Evolutionary conservation across 1,139 yeast species (phyloP).

Genomic region (Blastobotrys elegans): DNA sequence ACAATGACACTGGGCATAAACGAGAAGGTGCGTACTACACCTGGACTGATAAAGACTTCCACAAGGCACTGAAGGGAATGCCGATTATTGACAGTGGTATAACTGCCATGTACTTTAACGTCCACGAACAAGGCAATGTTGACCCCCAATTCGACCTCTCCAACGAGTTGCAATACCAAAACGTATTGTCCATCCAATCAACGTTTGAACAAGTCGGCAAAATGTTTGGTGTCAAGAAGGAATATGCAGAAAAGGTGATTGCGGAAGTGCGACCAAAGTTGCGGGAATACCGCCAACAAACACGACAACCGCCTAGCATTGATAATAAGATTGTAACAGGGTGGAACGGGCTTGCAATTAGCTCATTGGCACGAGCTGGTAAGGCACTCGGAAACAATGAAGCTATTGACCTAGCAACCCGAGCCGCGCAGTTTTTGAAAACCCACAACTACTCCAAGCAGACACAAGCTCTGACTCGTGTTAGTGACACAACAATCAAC

Average conservation of each 20-base stretch:
- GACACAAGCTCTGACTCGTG: constrained; percentile 22
- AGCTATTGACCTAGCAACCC: constrained; percentile 28
- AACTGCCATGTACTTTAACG: constrained; percentile 35
- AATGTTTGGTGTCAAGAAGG: constrained; percentile 31
- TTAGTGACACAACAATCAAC: constrained; percentile 21
- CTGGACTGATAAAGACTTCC: constrained; percentile 37
- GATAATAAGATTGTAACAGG: constrained; percentile 35
- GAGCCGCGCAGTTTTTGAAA: constrained; percentile 28
- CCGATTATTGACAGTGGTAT: constrained; percentile 29
- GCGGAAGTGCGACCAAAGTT: constrained; percentile 25
- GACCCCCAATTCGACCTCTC: constrained; percentile 33
- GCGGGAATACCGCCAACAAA: constrained; percentile 25
- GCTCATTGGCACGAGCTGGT: constrained; percentile 35
- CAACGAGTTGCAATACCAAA: constrained; percentile 30
- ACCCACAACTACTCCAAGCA: constrained; percentile 24
- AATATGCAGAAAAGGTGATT: constrained; percentile 23
- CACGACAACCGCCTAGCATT: constrained; percentile 30
- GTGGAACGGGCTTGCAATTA: constrained; percentile 37
- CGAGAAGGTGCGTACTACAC: constrained; percentile 37
- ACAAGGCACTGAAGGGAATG: constrained; percentile 26
- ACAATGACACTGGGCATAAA: constrained; percentile 21
- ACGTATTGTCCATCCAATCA: constrained; percentile 29
- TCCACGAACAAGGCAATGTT: constrained; percentile 37
- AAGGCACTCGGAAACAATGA: constrained; percentile 17
- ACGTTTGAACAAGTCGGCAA: constrained; percentile 29